These are phyloP conservation scores for Puya raimondii DNA, from an alignment of 176 grass and related monocot species.

Conservation along the genomic window DNA sequence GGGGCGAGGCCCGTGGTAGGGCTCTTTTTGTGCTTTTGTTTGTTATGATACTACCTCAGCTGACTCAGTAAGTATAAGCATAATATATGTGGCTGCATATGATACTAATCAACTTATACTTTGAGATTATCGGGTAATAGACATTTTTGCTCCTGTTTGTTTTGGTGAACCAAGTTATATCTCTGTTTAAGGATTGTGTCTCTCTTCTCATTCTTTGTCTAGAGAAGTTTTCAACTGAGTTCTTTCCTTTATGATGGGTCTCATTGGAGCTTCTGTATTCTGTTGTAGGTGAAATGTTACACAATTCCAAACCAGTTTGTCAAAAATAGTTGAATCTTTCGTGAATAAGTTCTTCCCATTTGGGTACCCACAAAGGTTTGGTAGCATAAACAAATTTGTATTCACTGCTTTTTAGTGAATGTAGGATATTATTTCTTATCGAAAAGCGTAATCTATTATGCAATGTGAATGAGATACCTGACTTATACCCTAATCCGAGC, in stretches of 20 bases:
- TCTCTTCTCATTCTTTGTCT: too few relatives aligned
- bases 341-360: constrained; percentile 93
- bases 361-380: constrained; percentile 83
- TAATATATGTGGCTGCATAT: too few relatives aligned
- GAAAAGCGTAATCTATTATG: constrained; percentile 5
- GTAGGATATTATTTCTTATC: constrained; percentile 3
- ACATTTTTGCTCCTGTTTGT: too few relatives aligned
- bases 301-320: constrained; percentile 53
- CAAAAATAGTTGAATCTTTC: constrained; percentile 77
- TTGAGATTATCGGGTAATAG: too few relatives aligned
- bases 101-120: too few relatives aligned
- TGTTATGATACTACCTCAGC: too few relatives aligned
- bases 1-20: constrained; percentile 4
- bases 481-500: constrained; percentile 80
- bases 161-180: too few relatives aligned
- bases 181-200: too few relatives aligned
- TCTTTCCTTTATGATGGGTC: neutral
- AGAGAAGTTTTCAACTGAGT: too few relatives aligned
- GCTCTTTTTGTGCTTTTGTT: too few relatives aligned
- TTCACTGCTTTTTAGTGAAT: neutral
- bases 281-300: constrained; percentile 60
- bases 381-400: neutral
- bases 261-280: constrained; percentile 4
- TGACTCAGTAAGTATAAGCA: too few relatives aligned
- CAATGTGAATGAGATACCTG: constrained; percentile 88